Evolutionary conservation across 1,139 yeast species (phyloP), one percentile per base, ranked within the genome.

Genomic region (Magnusiomyces sp.): DNA sequence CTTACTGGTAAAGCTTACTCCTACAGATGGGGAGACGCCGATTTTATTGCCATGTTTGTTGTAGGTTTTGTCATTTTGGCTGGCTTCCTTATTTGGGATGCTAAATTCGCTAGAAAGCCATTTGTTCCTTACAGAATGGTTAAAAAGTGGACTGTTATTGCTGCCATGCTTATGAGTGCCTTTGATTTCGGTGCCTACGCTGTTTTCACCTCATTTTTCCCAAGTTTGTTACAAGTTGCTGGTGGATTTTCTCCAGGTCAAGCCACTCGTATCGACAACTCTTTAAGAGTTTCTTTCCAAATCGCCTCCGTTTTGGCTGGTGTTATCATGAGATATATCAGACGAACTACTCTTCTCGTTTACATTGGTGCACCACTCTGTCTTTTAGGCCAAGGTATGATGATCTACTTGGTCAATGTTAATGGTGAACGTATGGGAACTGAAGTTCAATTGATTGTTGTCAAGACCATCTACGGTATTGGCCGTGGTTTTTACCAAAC

Each of bases 401-500:
- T 44, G 47, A 50, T 50, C 11, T 45, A 50, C 40, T 31, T 50
- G 20, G 48, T 46, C 42, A 48, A 50, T 41, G 36, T 33, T n/a
- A 31, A 40, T 27, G 42, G 43, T 14, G 32, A 27, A 5, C 40
- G n/a, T 5, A 29, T 11, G 7, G 43, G 45, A n/a, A 45, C 40
- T 32, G 45, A 50, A 16, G 53, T 51, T 7, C 51, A 55, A 40
- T 48, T 55, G 39, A 50, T 56, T 19, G 43, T 46, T 29, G 56
- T 58, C 14, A 53, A 57, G 41, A 54, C 50, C 10, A 40, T 58
- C n/a, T 54, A 53, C 37, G 61, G 61, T 34, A 40, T 57, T 42
- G 61, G 61, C 16, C 55, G 57, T 1, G 61, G 61, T 11, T 45
- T 57, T 34, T 50, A 56, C 46, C 56, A 54, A 19, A 53, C 56